Conservation (phyloP, 306 rosid species). For the Macrotyloma uniflorum region DNA sequence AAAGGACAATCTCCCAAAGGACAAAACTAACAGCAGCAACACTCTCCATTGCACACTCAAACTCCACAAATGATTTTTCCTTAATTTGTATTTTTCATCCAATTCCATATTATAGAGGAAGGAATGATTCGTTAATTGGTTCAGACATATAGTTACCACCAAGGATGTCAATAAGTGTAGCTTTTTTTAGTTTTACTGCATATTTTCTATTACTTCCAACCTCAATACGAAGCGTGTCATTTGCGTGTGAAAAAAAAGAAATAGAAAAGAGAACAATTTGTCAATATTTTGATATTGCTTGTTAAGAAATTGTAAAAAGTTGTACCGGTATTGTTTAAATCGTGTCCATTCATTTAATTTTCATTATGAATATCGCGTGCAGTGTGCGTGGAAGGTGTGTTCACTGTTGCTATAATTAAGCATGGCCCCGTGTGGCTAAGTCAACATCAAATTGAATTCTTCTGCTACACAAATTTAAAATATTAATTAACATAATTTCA, state of each 20-base stretch:
- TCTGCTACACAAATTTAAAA: neutral
- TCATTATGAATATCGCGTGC: neutral
- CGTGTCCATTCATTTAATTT: neutral
- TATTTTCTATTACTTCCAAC: constrained; percentile 9
- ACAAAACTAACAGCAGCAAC: constrained; percentile 50
- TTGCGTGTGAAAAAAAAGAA: neutral
- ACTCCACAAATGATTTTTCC: constrained; percentile 43
- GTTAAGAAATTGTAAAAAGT: neutral
- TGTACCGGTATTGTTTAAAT: neutral
- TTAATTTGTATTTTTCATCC: constrained; percentile 19
- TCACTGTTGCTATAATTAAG: neutral
- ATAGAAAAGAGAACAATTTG: neutral
- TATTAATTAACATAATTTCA: constrained; percentile 7
- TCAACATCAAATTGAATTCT: constrained; percentile 26
- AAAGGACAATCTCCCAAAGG: constrained; percentile 45
- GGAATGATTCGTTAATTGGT: constrained; percentile 23
- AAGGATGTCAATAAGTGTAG: neutral
- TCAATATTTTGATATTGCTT: constrained; percentile 27
- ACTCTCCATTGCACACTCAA: constrained; percentile 32
- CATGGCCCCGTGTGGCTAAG: neutral
- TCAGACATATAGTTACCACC: constrained; percentile 17
- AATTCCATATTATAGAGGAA: constrained; percentile 23
- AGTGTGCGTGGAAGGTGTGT: neutral
- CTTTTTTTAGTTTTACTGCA: constrained; percentile 4
- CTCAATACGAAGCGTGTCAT: constrained; percentile 5